Evolutionary conservation across 2,329 filamentous ascomycete genomes (phyloP).

Genomic region (Diaporthe sp.): DNA sequence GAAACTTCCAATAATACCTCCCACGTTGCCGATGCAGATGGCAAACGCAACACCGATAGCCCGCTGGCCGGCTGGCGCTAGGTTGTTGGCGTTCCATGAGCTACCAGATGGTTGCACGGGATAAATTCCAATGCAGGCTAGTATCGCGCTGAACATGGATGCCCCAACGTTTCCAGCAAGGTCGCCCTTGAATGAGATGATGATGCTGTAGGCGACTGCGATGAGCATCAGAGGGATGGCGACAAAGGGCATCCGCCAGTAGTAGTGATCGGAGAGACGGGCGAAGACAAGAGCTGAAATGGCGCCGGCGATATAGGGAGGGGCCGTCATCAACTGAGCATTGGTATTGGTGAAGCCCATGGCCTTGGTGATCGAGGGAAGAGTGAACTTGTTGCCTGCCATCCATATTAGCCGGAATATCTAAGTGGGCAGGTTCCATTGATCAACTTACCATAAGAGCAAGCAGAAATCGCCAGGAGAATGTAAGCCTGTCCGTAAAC

Average conservation of each 20-base stretch:
- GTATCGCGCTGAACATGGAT: constrained; percentile 76
- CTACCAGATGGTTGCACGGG: constrained; percentile 74
- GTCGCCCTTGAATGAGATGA: constrained; percentile 71
- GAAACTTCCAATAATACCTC: constrained; percentile 54
- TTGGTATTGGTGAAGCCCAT: constrained; percentile 51
- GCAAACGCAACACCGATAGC: constrained; percentile 56
- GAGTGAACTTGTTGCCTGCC: constrained; percentile 46
- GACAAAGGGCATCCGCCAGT: constrained; percentile 76
- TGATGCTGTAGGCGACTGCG: constrained; percentile 69
- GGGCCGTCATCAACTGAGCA: constrained; percentile 67
- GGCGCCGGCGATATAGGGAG: constrained; percentile 72
- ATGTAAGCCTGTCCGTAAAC: constrained; percentile 40
- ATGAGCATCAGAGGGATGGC: constrained; percentile 71
- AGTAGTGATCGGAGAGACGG: constrained; percentile 75
- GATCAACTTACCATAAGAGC: constrained; percentile 45
- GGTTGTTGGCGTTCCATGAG: constrained; percentile 78
- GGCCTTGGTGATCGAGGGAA: constrained; percentile 52
- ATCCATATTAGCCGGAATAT: neutral
- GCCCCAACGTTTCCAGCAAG: constrained; percentile 59
- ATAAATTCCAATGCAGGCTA: constrained; percentile 79
- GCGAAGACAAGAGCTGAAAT: constrained; percentile 74
- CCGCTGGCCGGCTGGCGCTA: constrained; percentile 57
- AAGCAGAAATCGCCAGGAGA: constrained; percentile 47
- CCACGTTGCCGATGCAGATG: constrained; percentile 55
- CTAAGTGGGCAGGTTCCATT: neutral